Evolutionary conservation across 2,329 filamentous ascomycete genomes (phyloP), one percentile per base, ranked within the genome.

Genomic region (Ceratocystis ficicola): DNA sequence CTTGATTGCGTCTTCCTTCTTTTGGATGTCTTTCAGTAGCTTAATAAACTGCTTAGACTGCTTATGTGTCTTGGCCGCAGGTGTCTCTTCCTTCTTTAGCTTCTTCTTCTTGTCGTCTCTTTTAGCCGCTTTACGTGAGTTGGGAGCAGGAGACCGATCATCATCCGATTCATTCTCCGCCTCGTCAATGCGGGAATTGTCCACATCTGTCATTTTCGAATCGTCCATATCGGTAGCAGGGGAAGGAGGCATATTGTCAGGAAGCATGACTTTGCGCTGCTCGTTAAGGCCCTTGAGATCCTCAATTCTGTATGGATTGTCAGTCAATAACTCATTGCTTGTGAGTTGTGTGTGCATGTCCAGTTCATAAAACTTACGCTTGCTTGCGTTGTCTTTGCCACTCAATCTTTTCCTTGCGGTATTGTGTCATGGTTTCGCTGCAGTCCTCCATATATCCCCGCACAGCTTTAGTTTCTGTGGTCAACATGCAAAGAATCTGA

Each of bases 371-470:
- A 50, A 81, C 83, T 75, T 77, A 86, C 83, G 79, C 78, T 74
- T 83, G 80, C 70, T 86, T 86, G 69, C 88, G 86, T 70, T 88
- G 84, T 69, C 91, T 84, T 76, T 97, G 93, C 76, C 86, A 88
- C 70, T 95, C 90, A 68, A 96, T 96, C 77, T 96, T 96, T 73
- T 95, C 89, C 75, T 99, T 99, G 62, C 94, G 86, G 72, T 95
- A 90, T 65, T 86, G 85, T 1, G 94, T 99, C 92, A 97, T 96
- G 65, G 90, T 89, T 72, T 93, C 89, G 69, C 88, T 90, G 76
- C 92, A 95, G 69, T 93, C 87, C 70, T 96, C 90, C 80, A 99
- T 88, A 73, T 95, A 95, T 17, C 85, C 86, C 64, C 93, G 86
- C 70, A 97, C 83, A 1, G 88, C 86, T 73, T 90, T 92, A 0